Conservation (phyloP, 495 filamentous ascomycete species). For the Neurospora pannonica region DNA sequence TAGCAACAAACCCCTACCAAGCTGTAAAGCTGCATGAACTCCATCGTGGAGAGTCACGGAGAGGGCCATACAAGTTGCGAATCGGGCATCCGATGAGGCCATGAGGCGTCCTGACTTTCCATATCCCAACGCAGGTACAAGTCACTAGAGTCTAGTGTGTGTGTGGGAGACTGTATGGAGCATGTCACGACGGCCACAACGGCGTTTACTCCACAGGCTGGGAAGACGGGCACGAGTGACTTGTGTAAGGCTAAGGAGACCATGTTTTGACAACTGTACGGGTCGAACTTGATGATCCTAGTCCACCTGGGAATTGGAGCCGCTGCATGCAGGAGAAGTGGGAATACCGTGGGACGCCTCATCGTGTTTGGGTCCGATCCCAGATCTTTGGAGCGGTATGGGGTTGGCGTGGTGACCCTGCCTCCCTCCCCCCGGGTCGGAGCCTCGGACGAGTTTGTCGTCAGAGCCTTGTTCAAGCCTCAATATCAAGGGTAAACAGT, state of each 20-base stretch:
- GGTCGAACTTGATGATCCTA: background rate
- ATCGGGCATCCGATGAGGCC: background rate
- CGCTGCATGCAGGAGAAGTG: background rate
- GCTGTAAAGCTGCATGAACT: constrained; percentile 2
- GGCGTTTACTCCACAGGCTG: background rate
- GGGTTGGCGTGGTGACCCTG: background rate
- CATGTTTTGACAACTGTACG: background rate
- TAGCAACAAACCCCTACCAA: constrained; percentile 2
- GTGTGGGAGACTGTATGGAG: background rate
- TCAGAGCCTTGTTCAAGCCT: background rate
- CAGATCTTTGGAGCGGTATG: background rate
- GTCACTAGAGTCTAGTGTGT: background rate
- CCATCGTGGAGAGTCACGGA: background rate
- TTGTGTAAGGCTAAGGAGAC: background rate
- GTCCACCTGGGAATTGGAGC: background rate
- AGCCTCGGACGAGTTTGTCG: background rate
- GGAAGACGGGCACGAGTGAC: background rate
- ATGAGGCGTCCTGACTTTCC: background rate
- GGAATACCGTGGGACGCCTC: background rate
- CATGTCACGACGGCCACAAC: background rate
- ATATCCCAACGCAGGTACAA: background rate
- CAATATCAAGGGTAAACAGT: background rate
- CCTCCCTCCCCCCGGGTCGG: background rate
- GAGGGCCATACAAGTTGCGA: background rate
- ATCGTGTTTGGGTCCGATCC: background rate